Evolutionary conservation across 148 eudicot genomes (phyloP), one percentile per base, ranked within the genome.

Genomic region (Chenopodium album): DNA sequence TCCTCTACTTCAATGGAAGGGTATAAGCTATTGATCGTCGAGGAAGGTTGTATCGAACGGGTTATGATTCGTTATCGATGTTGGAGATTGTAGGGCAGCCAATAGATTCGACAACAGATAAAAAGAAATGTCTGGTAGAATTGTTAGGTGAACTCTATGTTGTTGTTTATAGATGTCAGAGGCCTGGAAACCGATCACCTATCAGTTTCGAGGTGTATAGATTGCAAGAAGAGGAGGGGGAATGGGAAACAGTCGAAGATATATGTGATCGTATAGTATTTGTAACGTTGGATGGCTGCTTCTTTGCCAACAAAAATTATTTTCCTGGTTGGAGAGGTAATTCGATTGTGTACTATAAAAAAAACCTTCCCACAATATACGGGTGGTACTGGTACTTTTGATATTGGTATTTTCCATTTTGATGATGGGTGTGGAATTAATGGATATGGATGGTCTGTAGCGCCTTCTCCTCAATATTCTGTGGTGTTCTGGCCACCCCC

Each of bases 401-500:
- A 14, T 7, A 56, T 11, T 56, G 62, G 20, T 71, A 48, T 71
- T 71, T 71, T 37, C 44, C 19, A 37, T 48, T 71, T 12, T 34
- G 74, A 16, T 13, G 48, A 71, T 29, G 44, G 44, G 44, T 7
- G 7, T 37, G 44, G 7, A 37, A 37, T 37, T 37, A 5, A 5
- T 37, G 44, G 7, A 5, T 37, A 37, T 37, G 44, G 44, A 5
- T 37, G 44, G 44, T 0, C 44, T 37, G 7, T 37, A 37, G 44
- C 44, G 44, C 7, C 44, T 37, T 37, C 44, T 5, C 44, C 44
- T 5, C 44, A 0, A 37, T 37, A 37, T 37, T 37, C 44, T 37
- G 44, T 26, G 2, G 74, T 29, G 47, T 71, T 71, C 23, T 71
- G 74, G 74, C 74, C 74, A 71, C 74, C 74, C 22, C 74, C 74